Evolutionary conservation across 805 yeast species (phyloP).

Genomic region (Metahyphopichia silvanorum): DNA sequence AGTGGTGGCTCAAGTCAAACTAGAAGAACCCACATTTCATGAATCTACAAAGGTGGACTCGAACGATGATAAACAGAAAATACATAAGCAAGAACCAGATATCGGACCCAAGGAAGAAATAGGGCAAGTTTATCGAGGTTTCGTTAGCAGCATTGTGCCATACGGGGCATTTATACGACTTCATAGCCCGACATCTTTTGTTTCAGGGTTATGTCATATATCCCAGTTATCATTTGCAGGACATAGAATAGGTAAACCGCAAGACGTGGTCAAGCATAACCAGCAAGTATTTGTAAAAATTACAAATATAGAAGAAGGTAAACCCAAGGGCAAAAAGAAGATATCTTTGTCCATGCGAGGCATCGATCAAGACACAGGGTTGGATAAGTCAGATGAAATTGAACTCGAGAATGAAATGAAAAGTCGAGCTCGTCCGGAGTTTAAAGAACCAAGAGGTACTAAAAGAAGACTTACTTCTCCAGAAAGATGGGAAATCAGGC

Average conservation of each 20-base stretch:
- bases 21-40: no score
- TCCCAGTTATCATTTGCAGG: constrained; percentile 55
- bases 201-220: constrained; percentile 72
- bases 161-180: constrained; percentile 81
- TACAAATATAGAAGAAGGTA: constrained; percentile 22
- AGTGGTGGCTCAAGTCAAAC: neutral
- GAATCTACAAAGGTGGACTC: no score
- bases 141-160: constrained; percentile 53
- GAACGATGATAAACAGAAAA: no score
- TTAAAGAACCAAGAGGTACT: constrained; percentile 20
- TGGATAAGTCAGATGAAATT: constrained; percentile 24
- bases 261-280: constrained; percentile 52
- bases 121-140: constrained; percentile 57
- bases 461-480: constrained; percentile 66
- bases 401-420: constrained; percentile 14
- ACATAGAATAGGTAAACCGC: constrained; percentile 52
- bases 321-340: constrained; percentile 18
- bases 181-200: constrained; percentile 16
- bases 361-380: constrained; percentile 69
- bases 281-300: constrained; percentile 70
- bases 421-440: constrained; percentile 10
- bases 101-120: no score
- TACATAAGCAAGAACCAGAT: no score
- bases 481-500: constrained; percentile 88
- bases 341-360: constrained; percentile 67